Conservation (phyloP, 352 stramenopile species). For the Stephanocyclus meneghinianus region DNA sequence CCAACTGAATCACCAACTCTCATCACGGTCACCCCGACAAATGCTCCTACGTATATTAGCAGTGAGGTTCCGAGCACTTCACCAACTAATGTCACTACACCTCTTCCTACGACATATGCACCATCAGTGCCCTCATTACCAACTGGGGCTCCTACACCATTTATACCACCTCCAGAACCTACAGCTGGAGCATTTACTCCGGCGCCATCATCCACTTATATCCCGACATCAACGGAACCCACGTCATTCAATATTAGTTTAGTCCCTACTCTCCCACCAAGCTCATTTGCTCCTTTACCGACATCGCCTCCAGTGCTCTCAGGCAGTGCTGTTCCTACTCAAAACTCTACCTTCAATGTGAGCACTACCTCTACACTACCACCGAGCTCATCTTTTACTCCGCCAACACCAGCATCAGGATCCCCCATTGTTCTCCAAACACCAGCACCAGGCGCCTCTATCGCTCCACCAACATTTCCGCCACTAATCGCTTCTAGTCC, state of each 20-base stretch:
- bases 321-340: neutral
- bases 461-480: neutral
- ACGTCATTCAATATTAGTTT: neutral
- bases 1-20: neutral
- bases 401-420: too few species aligned
- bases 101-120: neutral
- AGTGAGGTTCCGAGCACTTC: neutral
- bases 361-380: neutral
- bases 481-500: neutral
- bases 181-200: neutral
- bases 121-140: neutral
- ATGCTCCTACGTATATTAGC: neutral
- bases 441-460: neutral
- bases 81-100: neutral
- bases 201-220: neutral
- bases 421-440: neutral
- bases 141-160: neutral
- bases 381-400: neutral
- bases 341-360: neutral
- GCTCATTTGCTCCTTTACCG: neutral
- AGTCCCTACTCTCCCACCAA: neutral
- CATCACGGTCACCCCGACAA: neutral
- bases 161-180: neutral
- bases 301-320: neutral
- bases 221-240: conserved; percentile 3